phyloP scores from a whole-genome alignment of 2,329 filamentous ascomycete genomes.

The Cladosporium halotolerans region DNA sequence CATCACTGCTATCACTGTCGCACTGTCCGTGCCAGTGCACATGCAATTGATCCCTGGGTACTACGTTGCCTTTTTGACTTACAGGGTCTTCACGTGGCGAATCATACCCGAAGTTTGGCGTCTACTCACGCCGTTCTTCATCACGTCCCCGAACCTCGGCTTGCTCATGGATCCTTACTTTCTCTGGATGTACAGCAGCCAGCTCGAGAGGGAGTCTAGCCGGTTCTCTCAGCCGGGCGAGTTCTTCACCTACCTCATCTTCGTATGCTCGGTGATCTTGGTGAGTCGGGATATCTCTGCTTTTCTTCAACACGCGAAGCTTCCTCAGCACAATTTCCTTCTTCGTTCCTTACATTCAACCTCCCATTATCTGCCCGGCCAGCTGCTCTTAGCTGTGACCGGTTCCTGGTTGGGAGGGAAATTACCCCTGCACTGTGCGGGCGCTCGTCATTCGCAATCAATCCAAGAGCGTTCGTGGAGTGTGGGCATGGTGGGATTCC shows the following conservation, averaged over 20 bases:
- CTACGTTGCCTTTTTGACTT: slow-evolving; percentile 51
- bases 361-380: slow-evolving; percentile 54
- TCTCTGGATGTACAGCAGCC: slow-evolving; percentile 69
- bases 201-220: slow-evolving; percentile 64
- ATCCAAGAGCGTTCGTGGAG: slow-evolving; percentile 37
- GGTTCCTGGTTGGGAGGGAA: slow-evolving; percentile 51
- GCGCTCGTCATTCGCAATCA: slow-evolving; percentile 48
- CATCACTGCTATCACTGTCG: slow-evolving; percentile 58
- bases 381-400: slow-evolving; percentile 45
- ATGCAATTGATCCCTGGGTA: slow-evolving; percentile 46
- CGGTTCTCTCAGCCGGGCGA: slow-evolving; percentile 72
- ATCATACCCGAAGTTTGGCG: slow-evolving; percentile 57
- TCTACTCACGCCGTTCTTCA: slow-evolving; percentile 51
- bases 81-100: slow-evolving; percentile 42
- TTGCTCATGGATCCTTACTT: slow-evolving; percentile 72
- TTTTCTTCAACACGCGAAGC: slow-evolving; percentile 14
- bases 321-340: slow-evolving; percentile 13
- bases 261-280: slow-evolving; percentile 64
- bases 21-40: slow-evolving; percentile 57
- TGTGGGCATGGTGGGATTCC: slow-evolving; percentile 48
- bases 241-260: slow-evolving; percentile 72
- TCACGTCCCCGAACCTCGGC: slow-evolving; percentile 49
- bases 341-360: slow-evolving; percentile 32
- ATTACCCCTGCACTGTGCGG: slow-evolving; percentile 45
- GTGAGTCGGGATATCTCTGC: slow-evolving; percentile 58